phyloP scores from a whole-genome alignment of 148 eudicot genomes.

The Pharnaceum exiguum region DNA sequence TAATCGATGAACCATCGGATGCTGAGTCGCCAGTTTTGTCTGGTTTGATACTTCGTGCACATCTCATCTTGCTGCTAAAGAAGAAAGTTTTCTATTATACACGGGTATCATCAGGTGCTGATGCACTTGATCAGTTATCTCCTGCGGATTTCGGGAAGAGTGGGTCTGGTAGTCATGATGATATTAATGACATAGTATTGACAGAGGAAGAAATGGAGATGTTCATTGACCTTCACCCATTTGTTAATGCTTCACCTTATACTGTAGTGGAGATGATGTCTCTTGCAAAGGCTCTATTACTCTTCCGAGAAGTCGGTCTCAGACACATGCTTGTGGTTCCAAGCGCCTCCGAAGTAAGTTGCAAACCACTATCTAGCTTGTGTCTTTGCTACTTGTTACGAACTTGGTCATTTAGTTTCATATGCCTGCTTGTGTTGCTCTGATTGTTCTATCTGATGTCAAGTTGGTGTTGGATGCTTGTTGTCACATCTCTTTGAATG shows the following conservation, averaged over 20 bases:
- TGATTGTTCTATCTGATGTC: no score
- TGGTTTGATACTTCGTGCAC: constrained; percentile 71
- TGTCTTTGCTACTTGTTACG: not conserved
- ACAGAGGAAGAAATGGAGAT: constrained; percentile 84
- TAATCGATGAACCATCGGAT: constrained; percentile 62
- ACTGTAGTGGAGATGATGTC: constrained; percentile 94
- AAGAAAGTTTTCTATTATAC: constrained; percentile 51
- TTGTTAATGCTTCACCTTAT: constrained; percentile 78
- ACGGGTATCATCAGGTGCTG: constrained; percentile 34
- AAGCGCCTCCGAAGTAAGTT: constrained; percentile 58
- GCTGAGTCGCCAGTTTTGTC: constrained; percentile 50
- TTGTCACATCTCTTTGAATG: no score
- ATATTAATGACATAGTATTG: constrained; percentile 54
- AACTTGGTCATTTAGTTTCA: not conserved
- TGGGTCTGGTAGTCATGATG: constrained; percentile 54
- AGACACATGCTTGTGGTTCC: constrained; percentile 87
- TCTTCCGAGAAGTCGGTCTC: constrained; percentile 89
- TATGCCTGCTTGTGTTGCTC: not conserved
- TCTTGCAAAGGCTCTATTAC: constrained; percentile 77
- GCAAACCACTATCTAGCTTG: not conserved
- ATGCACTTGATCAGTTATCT: constrained; percentile 48
- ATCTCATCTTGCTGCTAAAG: constrained; percentile 70
- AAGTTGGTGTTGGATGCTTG: no score
- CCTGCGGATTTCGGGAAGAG: constrained; percentile 72
- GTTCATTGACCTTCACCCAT: constrained; percentile 86